Conservation (phyloP, 371 early-diverging fungal genomes). For the Blastocladiella emersonii region DNA sequence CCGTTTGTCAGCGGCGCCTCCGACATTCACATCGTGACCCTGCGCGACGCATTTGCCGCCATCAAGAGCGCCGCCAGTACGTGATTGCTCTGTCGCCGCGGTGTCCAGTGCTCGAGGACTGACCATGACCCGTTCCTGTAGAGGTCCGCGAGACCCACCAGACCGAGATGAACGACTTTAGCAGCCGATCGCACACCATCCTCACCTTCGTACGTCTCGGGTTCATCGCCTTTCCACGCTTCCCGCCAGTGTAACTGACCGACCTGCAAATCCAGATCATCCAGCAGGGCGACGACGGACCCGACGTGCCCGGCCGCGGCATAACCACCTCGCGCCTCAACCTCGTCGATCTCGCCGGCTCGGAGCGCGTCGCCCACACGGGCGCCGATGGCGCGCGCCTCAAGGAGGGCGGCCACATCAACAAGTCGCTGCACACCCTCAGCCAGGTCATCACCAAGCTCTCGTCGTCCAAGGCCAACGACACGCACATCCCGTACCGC, state of each 20-base stretch:
- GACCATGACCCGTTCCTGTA: background rate
- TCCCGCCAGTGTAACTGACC: no score
- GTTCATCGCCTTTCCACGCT: background rate
- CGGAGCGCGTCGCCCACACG: constrained; percentile 62
- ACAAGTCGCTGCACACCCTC: constrained; percentile 73
- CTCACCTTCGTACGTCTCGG: constrained; percentile 54
- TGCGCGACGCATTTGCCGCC: constrained; percentile 58
- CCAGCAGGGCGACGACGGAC: background rate
- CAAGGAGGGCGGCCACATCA: constrained; percentile 88
- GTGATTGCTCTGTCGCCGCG: no score
- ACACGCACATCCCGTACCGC: constrained; percentile 64
- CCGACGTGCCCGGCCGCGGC: background rate
- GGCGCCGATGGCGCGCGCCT: constrained; percentile 46
- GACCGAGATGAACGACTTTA: constrained; percentile 74
- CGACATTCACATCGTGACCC: constrained; percentile 71
- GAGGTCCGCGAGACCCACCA: constrained; percentile 15
- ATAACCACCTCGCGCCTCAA: constrained; percentile 17
- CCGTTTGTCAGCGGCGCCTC: constrained; percentile 68
- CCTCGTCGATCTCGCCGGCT: constrained; percentile 89
- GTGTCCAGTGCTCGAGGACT: background rate
- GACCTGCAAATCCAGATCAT: background rate
- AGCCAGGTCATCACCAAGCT: constrained; percentile 81
- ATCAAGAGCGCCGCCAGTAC: constrained; percentile 66
- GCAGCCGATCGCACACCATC: constrained; percentile 81
- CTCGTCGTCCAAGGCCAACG: constrained; percentile 15